Evolutionary conservation across 1,284 basidiomycete species (phyloP).

Genomic region (Leccinum idahoense): DNA sequence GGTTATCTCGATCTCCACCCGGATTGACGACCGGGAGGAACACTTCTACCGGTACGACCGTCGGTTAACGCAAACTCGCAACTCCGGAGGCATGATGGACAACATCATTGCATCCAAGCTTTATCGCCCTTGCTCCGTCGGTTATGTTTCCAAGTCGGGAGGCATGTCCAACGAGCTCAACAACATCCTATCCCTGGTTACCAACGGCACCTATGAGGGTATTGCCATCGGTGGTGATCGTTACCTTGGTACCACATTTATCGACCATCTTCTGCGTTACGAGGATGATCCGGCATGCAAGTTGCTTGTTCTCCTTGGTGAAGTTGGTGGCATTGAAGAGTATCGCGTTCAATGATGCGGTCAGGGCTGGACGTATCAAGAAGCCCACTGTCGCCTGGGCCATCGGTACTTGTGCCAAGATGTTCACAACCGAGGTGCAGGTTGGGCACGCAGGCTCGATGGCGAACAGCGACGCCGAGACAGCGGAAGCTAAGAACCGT

Average conservation of each 20-base stretch:
- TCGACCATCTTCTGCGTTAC: conserved; percentile 97
- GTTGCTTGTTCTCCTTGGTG: conserved; percentile 96
- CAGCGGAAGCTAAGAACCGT: conserved; percentile 94
- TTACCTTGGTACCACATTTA: conserved; percentile 98
- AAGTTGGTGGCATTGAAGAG: conserved; percentile 98
- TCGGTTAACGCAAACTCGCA: conserved; percentile 21
- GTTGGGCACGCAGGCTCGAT: conserved; percentile 98
- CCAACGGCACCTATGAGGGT: conserved; percentile 99
- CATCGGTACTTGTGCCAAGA: conserved; percentile 99
- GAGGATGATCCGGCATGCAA: conserved; percentile 97
- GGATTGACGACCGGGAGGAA: conserved; percentile 36
- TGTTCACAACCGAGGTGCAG: conserved; percentile 99
- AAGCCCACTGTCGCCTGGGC: conserved; percentile 99
- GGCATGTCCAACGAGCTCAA: conserved; percentile 99
- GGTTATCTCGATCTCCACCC: conserved; percentile 73
- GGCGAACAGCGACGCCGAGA: conserved; percentile 97
- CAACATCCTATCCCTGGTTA: conserved; percentile 97
- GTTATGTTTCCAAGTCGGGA: conserved; percentile 99
- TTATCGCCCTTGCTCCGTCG: conserved; percentile 95
- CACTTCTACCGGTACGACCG: conserved; percentile 26
- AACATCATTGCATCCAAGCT: conserved; percentile 99
- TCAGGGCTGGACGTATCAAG: conserved; percentile 90
- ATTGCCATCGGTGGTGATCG: conserved; percentile 99
- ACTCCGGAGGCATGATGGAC: conserved; percentile 83
- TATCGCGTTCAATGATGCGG: conserved; percentile 94